Percentiles rank a stretch among this genome's conserved stretches.
Conservation (phyloP, 2,329 filamentous ascomycete genomes). For the Hymenoscyphus fraxineus region DNA sequence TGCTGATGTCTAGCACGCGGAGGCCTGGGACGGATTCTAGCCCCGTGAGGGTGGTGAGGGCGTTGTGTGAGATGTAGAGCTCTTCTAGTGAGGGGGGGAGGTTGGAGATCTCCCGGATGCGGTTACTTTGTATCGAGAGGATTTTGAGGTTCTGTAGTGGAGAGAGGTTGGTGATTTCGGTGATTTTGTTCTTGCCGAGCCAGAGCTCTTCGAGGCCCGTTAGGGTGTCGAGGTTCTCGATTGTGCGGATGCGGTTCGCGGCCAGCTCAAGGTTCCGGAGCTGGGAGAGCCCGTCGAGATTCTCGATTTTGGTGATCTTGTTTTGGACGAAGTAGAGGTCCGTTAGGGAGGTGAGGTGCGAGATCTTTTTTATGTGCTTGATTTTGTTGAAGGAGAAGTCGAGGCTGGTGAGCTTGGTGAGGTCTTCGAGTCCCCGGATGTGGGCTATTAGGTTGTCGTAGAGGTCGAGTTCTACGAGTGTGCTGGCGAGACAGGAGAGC, state of each 20-base stretch:
- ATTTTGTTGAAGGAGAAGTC: slow-evolving; percentile 99
- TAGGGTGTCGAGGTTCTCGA: slow-evolving; percentile 77
- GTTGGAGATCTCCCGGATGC: slow-evolving; percentile 73
- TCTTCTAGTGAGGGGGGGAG: slow-evolving; percentile 81
- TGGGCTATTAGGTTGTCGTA: slow-evolving; percentile 95
- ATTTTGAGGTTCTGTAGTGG: slow-evolving; percentile 76
- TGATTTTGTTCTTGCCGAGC: slow-evolving; percentile 96
- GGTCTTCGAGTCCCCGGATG: slow-evolving; percentile 75
- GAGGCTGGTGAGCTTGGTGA: slow-evolving; percentile 71
- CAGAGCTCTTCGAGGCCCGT: slow-evolving; percentile 81
- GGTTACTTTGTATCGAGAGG: slow-evolving; percentile 92
- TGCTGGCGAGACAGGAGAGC: slow-evolving; percentile 60
- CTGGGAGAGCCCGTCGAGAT: slow-evolving; percentile 68
- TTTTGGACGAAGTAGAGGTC: slow-evolving; percentile 94
- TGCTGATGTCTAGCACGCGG: slow-evolving; percentile 80
- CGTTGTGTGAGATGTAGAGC: slow-evolving; percentile 93
- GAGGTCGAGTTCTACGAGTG: slow-evolving; percentile 80
- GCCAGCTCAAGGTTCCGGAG: slow-evolving; percentile 85
- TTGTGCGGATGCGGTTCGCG: slow-evolving; percentile 85
- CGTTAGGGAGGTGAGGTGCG: slow-evolving; percentile 70
- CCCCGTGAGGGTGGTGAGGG: slow-evolving; percentile 72
- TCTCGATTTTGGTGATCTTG: slow-evolving; percentile 85
- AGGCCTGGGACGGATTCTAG: slow-evolving; percentile 63
- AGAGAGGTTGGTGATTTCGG: slow-evolving; percentile 72
- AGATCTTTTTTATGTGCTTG: slow-evolving; percentile 91